Percentiles rank a stretch among this genome's conserved stretches.
These are phyloP conservation scores for Aspergillus thermomutatus DNA, from an alignment of 2,329 filamentous ascomycete genomes.

Conservation along the genomic window DNA sequence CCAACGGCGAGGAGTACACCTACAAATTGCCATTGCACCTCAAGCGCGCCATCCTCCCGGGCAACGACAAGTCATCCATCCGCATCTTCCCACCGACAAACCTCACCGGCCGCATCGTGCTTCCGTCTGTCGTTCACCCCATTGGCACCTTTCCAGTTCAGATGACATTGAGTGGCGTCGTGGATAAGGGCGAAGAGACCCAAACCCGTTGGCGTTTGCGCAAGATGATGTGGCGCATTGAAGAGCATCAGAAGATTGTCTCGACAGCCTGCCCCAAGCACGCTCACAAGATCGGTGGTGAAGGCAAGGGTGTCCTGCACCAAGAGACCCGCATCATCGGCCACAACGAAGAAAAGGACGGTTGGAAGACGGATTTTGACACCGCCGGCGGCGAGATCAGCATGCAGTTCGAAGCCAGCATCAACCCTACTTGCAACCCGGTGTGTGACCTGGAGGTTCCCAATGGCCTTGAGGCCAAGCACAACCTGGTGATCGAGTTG, in stretches of 20 bases:
- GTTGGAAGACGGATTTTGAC: conserved; percentile 82
- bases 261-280: conserved; percentile 80
- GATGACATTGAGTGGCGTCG: conserved; percentile 82
- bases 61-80: conserved; percentile 80
- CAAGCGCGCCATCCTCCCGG: conserved; percentile 74
- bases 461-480: conserved; percentile 73
- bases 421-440: conserved; percentile 61
- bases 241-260: conserved; percentile 77
- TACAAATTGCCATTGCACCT: conserved; percentile 68
- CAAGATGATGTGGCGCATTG: conserved; percentile 88
- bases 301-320: conserved; percentile 68
- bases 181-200: conserved; percentile 64
- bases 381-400: conserved; percentile 71
- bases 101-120: conserved; percentile 78
- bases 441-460: conserved; percentile 73
- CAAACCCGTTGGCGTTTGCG: conserved; percentile 85
- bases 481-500: conserved; percentile 86
- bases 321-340: conserved; percentile 74
- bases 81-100: conserved; percentile 96
- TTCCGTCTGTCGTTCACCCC: conserved; percentile 80
- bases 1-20: conserved; percentile 60
- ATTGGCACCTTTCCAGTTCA: conserved; percentile 76
- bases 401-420: conserved; percentile 69
- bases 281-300: conserved; percentile 59
- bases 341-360: conserved; percentile 74